Evolutionary conservation across 2,329 filamentous ascomycete genomes (phyloP).

Genomic region (Ophiobolus disseminans): DNA sequence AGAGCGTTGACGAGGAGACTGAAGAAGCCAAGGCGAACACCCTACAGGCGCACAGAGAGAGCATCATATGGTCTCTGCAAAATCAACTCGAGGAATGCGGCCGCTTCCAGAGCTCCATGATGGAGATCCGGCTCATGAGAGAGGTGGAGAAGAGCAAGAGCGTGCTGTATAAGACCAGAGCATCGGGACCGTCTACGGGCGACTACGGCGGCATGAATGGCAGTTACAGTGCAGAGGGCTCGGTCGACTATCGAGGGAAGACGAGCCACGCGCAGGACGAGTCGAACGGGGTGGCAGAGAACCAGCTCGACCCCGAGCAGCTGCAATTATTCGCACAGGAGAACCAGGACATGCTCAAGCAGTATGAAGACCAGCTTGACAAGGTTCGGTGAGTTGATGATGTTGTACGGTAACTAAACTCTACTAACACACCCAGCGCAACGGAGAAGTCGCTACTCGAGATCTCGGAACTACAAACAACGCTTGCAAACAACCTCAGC

Average conservation of each 20-base stretch:
- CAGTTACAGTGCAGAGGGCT: slow-evolving; percentile 11
- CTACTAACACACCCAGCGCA: slow-evolving; percentile 61
- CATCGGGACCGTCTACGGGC: slow-evolving; percentile 31
- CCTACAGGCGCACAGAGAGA: slow-evolving; percentile 75
- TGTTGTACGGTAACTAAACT: no score
- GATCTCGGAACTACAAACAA: slow-evolving; percentile 89
- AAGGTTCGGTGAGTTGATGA: slow-evolving; percentile 79
- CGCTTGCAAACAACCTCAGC: slow-evolving; percentile 83
- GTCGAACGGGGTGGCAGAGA: slow-evolving; percentile 51
- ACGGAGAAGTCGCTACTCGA: slow-evolving; percentile 91
- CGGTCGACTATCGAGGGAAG: slow-evolving; percentile 37
- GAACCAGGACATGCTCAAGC: slow-evolving; percentile 89
- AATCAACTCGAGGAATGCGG: slow-evolving; percentile 78
- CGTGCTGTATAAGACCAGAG: slow-evolving; percentile 73
- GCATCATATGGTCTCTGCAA: slow-evolving; percentile 82
- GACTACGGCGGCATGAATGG: slow-evolving; percentile 33
- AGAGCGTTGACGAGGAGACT: slow-evolving; percentile 70
- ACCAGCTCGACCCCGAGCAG: slow-evolving; percentile 80
- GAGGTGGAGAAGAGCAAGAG: slow-evolving; percentile 91
- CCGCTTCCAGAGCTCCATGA: slow-evolving; percentile 85
- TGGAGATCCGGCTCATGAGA: slow-evolving; percentile 83
- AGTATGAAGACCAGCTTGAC: slow-evolving; percentile 91
- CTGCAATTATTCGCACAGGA: slow-evolving; percentile 92
- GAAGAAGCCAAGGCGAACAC: slow-evolving; percentile 75
- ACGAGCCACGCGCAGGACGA: slow-evolving; percentile 30